Evolutionary conservation across 2,329 filamentous ascomycete genomes (phyloP).

Genomic region (Colletotrichum siamense): DNA sequence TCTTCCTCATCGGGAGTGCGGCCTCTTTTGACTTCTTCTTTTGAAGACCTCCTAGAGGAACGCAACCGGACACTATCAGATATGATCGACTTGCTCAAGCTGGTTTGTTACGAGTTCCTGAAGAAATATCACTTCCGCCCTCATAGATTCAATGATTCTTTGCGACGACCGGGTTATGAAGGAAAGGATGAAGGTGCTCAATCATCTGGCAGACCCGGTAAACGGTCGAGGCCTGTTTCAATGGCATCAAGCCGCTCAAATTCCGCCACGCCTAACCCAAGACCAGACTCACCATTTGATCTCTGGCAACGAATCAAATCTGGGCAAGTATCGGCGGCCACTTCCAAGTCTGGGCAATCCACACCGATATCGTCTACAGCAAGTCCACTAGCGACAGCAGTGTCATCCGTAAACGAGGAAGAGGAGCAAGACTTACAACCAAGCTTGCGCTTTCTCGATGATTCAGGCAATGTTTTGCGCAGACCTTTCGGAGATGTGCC

Average conservation of each 20-base stretch:
- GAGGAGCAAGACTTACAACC: neutral
- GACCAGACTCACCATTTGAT: constrained; percentile 36
- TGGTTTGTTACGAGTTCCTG: constrained; percentile 77
- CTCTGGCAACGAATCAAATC: constrained; percentile 43
- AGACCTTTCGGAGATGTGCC: constrained; percentile 48
- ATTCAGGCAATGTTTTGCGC: constrained; percentile 45
- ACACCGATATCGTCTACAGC: neutral
- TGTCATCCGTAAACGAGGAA: neutral
- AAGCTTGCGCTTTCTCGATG: constrained; percentile 38
- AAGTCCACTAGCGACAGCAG: no score
- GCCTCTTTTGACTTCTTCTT: neutral
- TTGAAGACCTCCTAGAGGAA: constrained; percentile 46
- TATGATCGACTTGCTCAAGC: constrained; percentile 69
- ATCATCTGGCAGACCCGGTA: neutral
- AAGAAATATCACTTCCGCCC: constrained; percentile 74
- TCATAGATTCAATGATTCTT: constrained; percentile 31
- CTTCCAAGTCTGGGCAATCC: neutral
- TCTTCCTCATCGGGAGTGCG: constrained; percentile 26
- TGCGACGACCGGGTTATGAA: neutral
- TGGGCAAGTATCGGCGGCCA: constrained; percentile 21
- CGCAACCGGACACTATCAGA: constrained; percentile 50
- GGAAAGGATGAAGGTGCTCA: neutral
- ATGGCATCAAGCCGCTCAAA: neutral
- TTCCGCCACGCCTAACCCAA: neutral
- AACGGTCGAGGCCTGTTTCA: neutral